These are phyloP conservation scores for Adenanthera pavonina DNA, from an alignment of 306 rosid genomes.

Conservation along the genomic window DNA sequence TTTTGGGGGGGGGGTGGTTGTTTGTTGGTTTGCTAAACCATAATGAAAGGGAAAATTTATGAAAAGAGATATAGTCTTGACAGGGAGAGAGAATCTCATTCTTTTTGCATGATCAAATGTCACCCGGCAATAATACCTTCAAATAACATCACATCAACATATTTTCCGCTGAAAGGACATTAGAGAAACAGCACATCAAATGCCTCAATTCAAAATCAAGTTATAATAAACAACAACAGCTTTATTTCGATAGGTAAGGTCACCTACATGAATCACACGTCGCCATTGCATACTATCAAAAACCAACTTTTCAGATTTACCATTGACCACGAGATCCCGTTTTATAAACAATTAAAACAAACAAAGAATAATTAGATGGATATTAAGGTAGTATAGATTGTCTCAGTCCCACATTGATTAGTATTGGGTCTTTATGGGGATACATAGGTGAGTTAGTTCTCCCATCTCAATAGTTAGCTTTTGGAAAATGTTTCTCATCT, in stretches of 20 bases:
- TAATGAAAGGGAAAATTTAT: constrained; percentile 25
- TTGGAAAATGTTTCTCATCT: no score
- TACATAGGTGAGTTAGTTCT: no score
- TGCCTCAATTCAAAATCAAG: constrained; percentile 12
- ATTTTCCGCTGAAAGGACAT: neutral
- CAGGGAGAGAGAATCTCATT: constrained; percentile 15
- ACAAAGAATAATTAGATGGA: no score
- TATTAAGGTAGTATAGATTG: no score
- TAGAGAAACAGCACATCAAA: constrained; percentile 23
- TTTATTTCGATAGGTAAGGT: neutral
- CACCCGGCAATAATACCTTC: constrained; percentile 10
- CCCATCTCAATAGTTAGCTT: no score
- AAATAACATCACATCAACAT: constrained; percentile 12
- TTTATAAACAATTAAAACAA: no score
- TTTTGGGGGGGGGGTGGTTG: neutral
- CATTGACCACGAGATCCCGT: no score
- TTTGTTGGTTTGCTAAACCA: constrained; percentile 20
- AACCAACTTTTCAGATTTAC: no score
- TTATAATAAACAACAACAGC: neutral
- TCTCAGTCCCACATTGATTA: no score
- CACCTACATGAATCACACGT: neutral
- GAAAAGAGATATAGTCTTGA: constrained; percentile 2
- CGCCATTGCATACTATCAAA: no score
- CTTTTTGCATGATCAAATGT: neutral
- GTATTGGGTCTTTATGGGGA: no score